Conservation (phyloP, 2,329 filamentous ascomycete genomes). For the Colletotrichum karsti region DNA sequence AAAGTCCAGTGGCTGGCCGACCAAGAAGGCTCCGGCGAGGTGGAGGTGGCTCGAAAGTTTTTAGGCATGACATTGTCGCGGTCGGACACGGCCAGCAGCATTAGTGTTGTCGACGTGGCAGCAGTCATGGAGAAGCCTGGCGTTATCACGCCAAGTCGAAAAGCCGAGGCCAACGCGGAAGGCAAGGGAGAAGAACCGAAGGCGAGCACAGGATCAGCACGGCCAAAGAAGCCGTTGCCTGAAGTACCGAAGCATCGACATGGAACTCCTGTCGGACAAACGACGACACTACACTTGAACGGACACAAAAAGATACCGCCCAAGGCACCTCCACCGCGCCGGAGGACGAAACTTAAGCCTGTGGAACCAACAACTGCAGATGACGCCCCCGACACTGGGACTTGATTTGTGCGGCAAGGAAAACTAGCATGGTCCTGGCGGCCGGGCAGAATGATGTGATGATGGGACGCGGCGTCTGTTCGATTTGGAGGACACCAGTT, state of each 20-base stretch:
- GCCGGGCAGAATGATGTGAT: not conserved
- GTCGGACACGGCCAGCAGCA: constrained; percentile 72
- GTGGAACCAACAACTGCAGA: constrained; percentile 11
- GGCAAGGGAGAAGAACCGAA: constrained; percentile 36
- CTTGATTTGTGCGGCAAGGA: not conserved
- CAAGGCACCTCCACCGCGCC: constrained; percentile 55
- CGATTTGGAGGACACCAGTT: not conserved
- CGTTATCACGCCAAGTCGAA: constrained; percentile 80
- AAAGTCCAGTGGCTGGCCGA: constrained; percentile 74
- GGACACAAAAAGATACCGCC: constrained; percentile 52
- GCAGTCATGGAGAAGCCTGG: constrained; percentile 84
- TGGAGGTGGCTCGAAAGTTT: constrained; percentile 64
- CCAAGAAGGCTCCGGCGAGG: constrained; percentile 46
- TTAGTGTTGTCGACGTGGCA: constrained; percentile 82
- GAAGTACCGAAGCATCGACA: constrained; percentile 66
- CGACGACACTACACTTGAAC: constrained; percentile 38
- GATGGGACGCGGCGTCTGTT: constrained; percentile 1
- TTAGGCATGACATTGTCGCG: constrained; percentile 77
- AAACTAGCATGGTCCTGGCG: not conserved
- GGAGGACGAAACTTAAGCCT: constrained; percentile 51
- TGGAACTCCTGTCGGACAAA: constrained; percentile 53
- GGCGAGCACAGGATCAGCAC: constrained; percentile 30
- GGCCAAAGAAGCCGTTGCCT: constrained; percentile 58
- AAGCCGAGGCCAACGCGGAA: constrained; percentile 39
- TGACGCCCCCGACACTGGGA: not conserved